Evolutionary conservation across 73 alveolate genomes (phyloP).

Genomic region (Paraurostyla sp.): DNA sequence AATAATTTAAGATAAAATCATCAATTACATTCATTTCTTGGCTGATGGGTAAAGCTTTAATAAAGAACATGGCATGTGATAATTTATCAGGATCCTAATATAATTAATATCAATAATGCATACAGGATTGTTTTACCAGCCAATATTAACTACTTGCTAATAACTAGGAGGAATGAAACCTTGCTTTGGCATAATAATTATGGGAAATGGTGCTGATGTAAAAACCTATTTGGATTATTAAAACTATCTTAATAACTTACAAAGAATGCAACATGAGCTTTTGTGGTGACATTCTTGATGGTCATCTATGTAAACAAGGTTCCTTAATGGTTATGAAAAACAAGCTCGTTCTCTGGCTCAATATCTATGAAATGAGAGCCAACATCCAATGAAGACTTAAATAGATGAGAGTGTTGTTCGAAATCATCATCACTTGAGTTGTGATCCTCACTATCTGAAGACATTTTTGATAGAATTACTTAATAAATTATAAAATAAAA

Average conservation of each 20-base stretch:
- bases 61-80: conserved; percentile 59
- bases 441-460: conserved; percentile 45
- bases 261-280: conserved; percentile 56
- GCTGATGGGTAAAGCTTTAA: conserved; percentile 55
- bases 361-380: conserved; percentile 63
- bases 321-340: conserved; percentile 25
- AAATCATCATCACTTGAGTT: conserved; percentile 30
- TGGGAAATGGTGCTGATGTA: conserved; percentile 60
- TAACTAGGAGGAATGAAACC: conserved; percentile 50
- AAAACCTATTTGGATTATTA: conserved; percentile 26
- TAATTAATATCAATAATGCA: background rate
- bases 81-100: conserved; percentile 51
- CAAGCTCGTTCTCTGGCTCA: conserved; percentile 60
- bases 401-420: conserved; percentile 32
- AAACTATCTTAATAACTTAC: background rate
- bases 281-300: conserved; percentile 16
- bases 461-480: no score
- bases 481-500: background rate
- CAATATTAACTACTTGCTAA: conserved; percentile 20
- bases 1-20: background rate
- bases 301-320: conserved; percentile 35
- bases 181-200: conserved; percentile 31
- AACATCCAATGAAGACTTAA: conserved; percentile 59
- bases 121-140: conserved; percentile 45
- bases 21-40: conserved; percentile 56